Evolutionary conservation across 129 eudicot species (phyloP), one percentile per base, ranked within the genome.

Genomic region (Logfia minima): DNA sequence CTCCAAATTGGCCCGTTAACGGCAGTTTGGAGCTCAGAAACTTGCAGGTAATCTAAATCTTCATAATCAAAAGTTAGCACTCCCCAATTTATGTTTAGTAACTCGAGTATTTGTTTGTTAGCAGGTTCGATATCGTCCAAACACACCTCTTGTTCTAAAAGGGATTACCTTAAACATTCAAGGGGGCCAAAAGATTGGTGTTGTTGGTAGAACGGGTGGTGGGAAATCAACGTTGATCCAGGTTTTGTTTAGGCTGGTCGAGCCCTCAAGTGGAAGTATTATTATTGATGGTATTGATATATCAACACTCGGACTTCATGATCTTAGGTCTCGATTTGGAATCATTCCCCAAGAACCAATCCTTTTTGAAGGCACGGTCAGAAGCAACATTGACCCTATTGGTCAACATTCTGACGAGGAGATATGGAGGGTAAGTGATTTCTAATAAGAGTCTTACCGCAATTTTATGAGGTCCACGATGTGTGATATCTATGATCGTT

Each of bases 301-400:
- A 21, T 76, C 88, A 14, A 78, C 73, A 0, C 85, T 95, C 1
- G 99, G 99, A 4, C 97, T 95, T 55, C 97, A 95, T 10, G 97
- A 95, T 86, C 92, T 95, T 17, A 88, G 99, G 87, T 91, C 97
- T 48, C 93, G 95, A 11, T 90, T 95, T 63, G 97, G 99, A 6
- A 95, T 95, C 87, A 95, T 91, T 80, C 99, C 99, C 60, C 99
- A 95, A 83, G 99, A 95, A 70, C 99, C 99, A 16, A 90, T 88
- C 80, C 93, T 91, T 77, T 95, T 95, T 41, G 94, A 91, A 88
- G 99, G 99, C 71, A 95, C 97, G 3, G 92, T 95, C n/a, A 84
- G 99, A 64, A 91, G 92, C 94, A 95, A 95, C 89, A 84, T 95
- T 29, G 99, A 95, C 61, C 99, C 99, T 4, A 86, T 85, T 29